These are phyloP conservation scores for Lactarius indigo DNA, from an alignment of 768 basidiomycete genomes.

Conservation along the genomic window DNA sequence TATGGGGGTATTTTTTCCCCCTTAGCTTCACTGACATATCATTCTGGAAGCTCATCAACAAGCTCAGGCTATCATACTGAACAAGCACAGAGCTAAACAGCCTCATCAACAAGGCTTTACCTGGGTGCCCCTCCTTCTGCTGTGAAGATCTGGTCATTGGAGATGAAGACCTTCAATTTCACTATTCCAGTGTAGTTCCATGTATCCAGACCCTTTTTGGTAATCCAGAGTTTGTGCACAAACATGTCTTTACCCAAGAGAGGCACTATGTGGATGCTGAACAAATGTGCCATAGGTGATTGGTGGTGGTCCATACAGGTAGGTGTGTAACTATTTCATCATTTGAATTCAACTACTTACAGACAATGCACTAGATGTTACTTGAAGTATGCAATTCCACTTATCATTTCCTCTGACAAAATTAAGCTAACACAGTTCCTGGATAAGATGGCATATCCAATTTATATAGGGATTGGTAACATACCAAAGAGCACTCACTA, in stretches of 20 bases:
- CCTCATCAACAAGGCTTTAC: background rate
- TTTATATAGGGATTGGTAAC: slow-evolving; percentile 23
- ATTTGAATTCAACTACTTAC: background rate
- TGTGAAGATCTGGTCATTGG: background rate
- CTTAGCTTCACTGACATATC: too few relatives aligned
- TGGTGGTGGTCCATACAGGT: slow-evolving; percentile 18
- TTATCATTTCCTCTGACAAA: background rate
- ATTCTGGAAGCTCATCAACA: too few relatives aligned
- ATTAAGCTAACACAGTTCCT: slow-evolving; percentile 3
- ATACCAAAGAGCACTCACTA: slow-evolving; percentile 22
- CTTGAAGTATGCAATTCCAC: background rate
- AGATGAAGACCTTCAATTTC: background rate
- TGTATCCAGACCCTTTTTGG: background rate
- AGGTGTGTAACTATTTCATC: background rate
- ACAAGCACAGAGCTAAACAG: background rate
- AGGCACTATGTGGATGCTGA: background rate
- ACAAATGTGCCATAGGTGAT: background rate
- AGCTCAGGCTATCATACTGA: too few relatives aligned
- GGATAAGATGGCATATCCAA: slow-evolving; percentile 21
- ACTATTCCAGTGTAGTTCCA: background rate
- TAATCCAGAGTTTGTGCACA: background rate
- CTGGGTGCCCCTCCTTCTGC: background rate
- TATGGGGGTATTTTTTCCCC: too few relatives aligned
- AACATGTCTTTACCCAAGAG: background rate
- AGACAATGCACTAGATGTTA: background rate